Percentiles rank a stretch among this genome's conserved stretches.
Evolutionary conservation across 2,329 filamentous ascomycete species (phyloP).

Genomic region (Nemania sp.): DNA sequence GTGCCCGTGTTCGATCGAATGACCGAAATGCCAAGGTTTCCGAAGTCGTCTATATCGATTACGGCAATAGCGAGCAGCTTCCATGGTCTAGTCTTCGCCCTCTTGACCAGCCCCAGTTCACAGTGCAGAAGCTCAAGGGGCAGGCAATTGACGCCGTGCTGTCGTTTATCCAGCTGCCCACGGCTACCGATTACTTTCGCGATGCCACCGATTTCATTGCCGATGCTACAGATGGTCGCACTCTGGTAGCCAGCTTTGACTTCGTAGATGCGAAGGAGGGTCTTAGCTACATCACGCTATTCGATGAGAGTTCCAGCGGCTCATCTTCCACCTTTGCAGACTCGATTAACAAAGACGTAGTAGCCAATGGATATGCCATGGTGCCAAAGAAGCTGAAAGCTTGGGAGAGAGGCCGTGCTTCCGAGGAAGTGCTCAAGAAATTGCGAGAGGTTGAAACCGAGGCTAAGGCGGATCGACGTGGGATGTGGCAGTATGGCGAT

Average conservation of each 20-base stretch:
- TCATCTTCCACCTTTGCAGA: conserved; percentile 68
- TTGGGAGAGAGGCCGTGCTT: conserved; percentile 82
- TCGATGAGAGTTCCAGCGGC: conserved; percentile 76
- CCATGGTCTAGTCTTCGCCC: conserved; percentile 86
- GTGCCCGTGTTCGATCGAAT: conserved; percentile 89
- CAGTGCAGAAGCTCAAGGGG: conserved; percentile 81
- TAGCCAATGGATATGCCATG: conserved; percentile 87
- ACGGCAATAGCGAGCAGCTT: conserved; percentile 91
- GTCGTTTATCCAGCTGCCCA: conserved; percentile 90
- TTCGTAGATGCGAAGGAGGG: conserved; percentile 82
- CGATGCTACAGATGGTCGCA: conserved; percentile 78
- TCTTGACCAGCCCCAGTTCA: conserved; percentile 84
- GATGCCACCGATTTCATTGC: conserved; percentile 83
- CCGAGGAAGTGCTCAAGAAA: conserved; percentile 76
- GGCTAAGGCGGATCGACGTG: conserved; percentile 83
- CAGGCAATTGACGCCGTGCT: conserved; percentile 90
- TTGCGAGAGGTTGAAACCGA: conserved; percentile 79
- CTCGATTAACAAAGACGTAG: conserved; percentile 89
- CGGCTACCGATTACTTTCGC: conserved; percentile 81
- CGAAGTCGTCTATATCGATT: conserved; percentile 95
- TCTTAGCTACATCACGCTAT: conserved; percentile 86
- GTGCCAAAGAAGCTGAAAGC: conserved; percentile 90
- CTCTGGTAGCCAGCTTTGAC: conserved; percentile 92
- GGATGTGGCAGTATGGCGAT: conserved; percentile 99
- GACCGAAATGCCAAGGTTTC: conserved; percentile 90